These are phyloP conservation scores for Pulveroboletus sp. DNA, from an alignment of 768 basidiomycete species.

Conservation along the genomic window DNA sequence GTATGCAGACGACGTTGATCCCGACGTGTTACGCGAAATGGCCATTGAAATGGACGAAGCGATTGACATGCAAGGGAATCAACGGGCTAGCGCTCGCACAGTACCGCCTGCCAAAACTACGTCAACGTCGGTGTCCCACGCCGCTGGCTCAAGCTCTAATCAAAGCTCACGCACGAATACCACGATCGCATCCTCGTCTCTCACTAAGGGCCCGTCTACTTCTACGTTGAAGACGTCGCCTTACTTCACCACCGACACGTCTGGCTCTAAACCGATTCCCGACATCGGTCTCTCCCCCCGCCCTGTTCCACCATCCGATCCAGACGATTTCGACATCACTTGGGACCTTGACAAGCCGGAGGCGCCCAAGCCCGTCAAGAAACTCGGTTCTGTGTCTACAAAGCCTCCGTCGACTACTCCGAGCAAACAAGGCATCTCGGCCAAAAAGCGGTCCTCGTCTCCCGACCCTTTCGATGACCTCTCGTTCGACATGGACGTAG, in stretches of 20 bases:
- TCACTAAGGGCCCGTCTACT: background rate
- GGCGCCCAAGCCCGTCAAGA: conserved; percentile 6
- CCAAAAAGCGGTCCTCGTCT: conserved; percentile 13
- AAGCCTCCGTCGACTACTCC: background rate
- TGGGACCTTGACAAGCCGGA: conserved; percentile 34
- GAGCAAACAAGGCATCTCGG: conserved; percentile 1
- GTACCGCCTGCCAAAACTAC: background rate
- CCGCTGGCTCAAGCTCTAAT: background rate
- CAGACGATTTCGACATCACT: conserved; percentile 19
- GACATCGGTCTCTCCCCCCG: conserved; percentile 32
- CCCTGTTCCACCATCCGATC: conserved; percentile 19
- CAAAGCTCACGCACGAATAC: background rate
- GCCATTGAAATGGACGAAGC: conserved; percentile 15
- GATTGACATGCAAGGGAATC: conserved; percentile 3
- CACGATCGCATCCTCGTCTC: conserved; percentile 8
- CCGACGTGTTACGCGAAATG: conserved; percentile 27
- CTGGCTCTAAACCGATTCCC: conserved; percentile 12
- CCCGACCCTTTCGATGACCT: conserved; percentile 34
- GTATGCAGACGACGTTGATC: conserved; percentile 27
- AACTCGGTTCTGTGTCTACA: conserved; percentile 12
- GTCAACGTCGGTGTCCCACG: background rate
- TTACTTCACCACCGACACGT: conserved; percentile 18
- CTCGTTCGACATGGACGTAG: conserved; percentile 33
- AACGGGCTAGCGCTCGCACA: background rate
- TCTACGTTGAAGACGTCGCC: conserved; percentile 10